Percentiles rank a stretch among this genome's conserved stretches.
Conservation (phyloP, 2,329 filamentous ascomycete genomes). For the Penicillium decumbens region DNA sequence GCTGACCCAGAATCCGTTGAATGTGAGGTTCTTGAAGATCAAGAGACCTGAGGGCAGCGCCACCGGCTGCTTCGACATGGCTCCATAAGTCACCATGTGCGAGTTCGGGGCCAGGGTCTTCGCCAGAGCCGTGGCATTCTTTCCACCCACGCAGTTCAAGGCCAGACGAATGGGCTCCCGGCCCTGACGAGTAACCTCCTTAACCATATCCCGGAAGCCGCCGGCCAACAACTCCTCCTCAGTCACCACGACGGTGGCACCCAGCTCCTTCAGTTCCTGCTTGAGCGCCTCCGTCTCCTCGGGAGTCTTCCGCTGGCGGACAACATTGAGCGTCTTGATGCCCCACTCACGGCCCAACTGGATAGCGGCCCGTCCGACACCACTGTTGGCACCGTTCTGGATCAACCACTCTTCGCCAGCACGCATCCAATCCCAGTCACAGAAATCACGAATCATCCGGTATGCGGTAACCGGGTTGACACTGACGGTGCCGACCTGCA, state of each 20-base stretch:
- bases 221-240: slow-evolving; percentile 52
- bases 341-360: slow-evolving; percentile 85
- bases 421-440: slow-evolving; percentile 49
- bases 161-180: slow-evolving; percentile 70
- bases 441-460: slow-evolving; percentile 81
- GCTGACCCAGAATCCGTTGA: slow-evolving; percentile 93
- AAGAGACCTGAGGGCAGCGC: slow-evolving; percentile 74
- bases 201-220: slow-evolving; percentile 48
- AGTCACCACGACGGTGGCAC: slow-evolving; percentile 60
- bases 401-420: slow-evolving; percentile 84
- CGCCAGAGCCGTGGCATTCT: slow-evolving; percentile 72
- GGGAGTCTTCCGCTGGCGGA: slow-evolving; percentile 64
- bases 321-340: slow-evolving; percentile 81
- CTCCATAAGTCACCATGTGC: slow-evolving; percentile 87
- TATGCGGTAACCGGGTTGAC: slow-evolving; percentile 96
- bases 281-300: slow-evolving; percentile 63
- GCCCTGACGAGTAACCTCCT: slow-evolving; percentile 67
- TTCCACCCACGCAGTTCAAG: slow-evolving; percentile 91
- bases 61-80: slow-evolving; percentile 86
- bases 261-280: slow-evolving; percentile 56
- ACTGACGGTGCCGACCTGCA: slow-evolving; percentile 80
- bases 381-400: slow-evolving; percentile 94
- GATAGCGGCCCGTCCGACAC: slow-evolving; percentile 85
- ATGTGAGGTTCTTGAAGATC: slow-evolving; percentile 88
- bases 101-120: slow-evolving; percentile 65